Evolutionary conservation across 768 basidiomycete genomes (phyloP), one percentile per base, ranked within the genome.

Genomic region (Mycena belliarum): DNA sequence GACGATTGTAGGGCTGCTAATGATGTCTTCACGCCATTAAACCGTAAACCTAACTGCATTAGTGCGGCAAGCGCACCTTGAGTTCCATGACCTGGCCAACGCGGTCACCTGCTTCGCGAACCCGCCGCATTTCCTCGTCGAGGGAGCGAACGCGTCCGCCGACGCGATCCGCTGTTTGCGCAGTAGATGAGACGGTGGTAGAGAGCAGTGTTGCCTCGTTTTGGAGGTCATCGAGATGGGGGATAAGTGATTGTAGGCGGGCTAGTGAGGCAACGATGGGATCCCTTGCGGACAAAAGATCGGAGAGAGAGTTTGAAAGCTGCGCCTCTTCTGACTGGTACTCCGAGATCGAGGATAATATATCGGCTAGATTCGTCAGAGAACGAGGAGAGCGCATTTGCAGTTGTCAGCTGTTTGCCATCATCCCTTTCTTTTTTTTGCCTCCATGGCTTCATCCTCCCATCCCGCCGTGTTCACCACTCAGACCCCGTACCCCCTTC

Each of bases 1-100:
- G 96, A 88, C 0, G 83, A 82, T 82, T 93, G 75, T 11, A 78
- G 72, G 33, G 70, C 73, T 56, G 71, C 59, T 24, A 80, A 65
- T 15, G 76, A 80, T 11, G 75, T 72, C 78, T 80, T 60, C 29
- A 20, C 49, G n/a, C 46, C 37, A 44, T 47, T 41, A 59, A 51
- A 10, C 46, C 63, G 48, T 59, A 26, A 42, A 26, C 47, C 20
- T 16, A 33, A 26, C 26, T 29, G 25, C 23, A 16, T 37, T 25
- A 20, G 23, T 21, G 9, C n/a, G 25, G 21, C 28, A 50, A 45
- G 69, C 67, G 52, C 60, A 92, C 95, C 83, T 97, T 98, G 64
- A 99, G 84, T 59, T 98, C 97, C 77, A 97, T 89, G 38, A 98
- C 93, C 68, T 94, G 92, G 6, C 85, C 87, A 11, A 98, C 92